A percentile compares a stretch with the other conserved stretches of the same genome.
Conservation (phyloP, 2,329 filamentous ascomycete genomes). For the Penicillium sp. region DNA sequence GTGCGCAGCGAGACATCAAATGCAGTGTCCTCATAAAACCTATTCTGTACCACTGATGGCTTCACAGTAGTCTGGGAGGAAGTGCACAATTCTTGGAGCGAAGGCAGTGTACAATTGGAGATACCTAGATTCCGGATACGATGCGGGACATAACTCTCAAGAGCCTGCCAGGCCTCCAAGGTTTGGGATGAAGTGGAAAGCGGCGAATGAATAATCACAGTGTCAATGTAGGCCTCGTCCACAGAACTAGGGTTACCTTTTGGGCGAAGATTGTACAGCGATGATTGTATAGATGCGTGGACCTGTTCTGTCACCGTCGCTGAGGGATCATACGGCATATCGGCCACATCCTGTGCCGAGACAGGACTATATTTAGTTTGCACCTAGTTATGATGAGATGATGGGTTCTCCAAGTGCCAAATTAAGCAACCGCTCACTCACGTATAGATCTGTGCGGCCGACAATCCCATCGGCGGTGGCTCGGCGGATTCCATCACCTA, state of each 20-base stretch:
- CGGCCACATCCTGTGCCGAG: slow-evolving; percentile 58
- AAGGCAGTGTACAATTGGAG: slow-evolving; percentile 65
- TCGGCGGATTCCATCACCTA: slow-evolving; percentile 64
- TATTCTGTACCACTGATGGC: slow-evolving; percentile 71
- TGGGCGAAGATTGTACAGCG: slow-evolving; percentile 60
- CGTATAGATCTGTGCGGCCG: slow-evolving; percentile 61
- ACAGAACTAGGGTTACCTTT: slow-evolving; percentile 23
- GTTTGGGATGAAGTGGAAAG: slow-evolving; percentile 54
- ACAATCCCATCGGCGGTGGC: slow-evolving; percentile 62
- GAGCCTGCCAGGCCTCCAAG: slow-evolving; percentile 62
- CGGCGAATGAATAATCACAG: slow-evolving; percentile 60
- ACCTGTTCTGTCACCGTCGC: slow-evolving; percentile 64
- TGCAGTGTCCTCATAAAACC: slow-evolving; percentile 61
- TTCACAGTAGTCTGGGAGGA: slow-evolving; percentile 47
- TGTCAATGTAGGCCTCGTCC: slow-evolving; percentile 56
- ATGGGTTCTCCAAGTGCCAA: neutral
- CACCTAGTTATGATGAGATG: slow-evolving; percentile 48
- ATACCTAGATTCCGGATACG: slow-evolving; percentile 68
- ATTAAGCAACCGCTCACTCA: slow-evolving; percentile 38
- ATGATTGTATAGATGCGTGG: slow-evolving; percentile 64
- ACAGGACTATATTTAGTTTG: slow-evolving; percentile 81
- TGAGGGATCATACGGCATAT: slow-evolving; percentile 62
- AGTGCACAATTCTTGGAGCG: slow-evolving; percentile 55
- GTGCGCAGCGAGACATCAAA: slow-evolving; percentile 62
- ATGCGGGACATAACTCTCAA: slow-evolving; percentile 66